A percentile compares a stretch with the other conserved stretches of the same genome.
Conservation (phyloP, 148 eudicot species). For the Fagopyrum homotropicum region DNA sequence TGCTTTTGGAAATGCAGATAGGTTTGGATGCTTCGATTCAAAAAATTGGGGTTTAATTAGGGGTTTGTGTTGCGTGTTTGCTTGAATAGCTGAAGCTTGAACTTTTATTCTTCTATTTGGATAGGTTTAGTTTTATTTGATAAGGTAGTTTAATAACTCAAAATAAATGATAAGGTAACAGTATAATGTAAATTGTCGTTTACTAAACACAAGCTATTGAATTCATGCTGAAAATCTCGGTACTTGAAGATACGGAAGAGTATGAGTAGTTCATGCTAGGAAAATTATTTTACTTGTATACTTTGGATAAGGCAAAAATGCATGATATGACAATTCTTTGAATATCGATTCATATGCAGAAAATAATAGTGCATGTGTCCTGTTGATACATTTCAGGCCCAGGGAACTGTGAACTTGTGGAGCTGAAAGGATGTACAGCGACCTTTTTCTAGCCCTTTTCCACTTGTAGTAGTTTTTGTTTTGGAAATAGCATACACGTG, state of each 20-base stretch:
- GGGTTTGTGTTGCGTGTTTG: constrained; percentile 1
- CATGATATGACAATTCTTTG: neutral
- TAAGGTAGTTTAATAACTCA: neutral
- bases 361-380: neutral
- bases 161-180: neutral
- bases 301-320: neutral
- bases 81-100: neutral
- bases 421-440: constrained; percentile 1
- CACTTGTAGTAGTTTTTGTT: neutral
- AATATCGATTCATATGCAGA: neutral
- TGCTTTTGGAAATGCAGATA: neutral
- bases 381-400: neutral
- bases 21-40: neutral
- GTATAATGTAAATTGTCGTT: neutral
- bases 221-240: neutral
- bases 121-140: neutral
- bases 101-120: neutral
- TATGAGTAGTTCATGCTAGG: neutral
- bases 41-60: constrained; percentile 7
- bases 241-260: neutral
- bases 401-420: neutral
- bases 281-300: neutral
- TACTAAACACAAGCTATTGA: neutral
- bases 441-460: constrained; percentile 5
- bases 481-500: neutral